Conservation (phyloP, 805 yeast species). For the Starmerella scarabaei region DNA sequence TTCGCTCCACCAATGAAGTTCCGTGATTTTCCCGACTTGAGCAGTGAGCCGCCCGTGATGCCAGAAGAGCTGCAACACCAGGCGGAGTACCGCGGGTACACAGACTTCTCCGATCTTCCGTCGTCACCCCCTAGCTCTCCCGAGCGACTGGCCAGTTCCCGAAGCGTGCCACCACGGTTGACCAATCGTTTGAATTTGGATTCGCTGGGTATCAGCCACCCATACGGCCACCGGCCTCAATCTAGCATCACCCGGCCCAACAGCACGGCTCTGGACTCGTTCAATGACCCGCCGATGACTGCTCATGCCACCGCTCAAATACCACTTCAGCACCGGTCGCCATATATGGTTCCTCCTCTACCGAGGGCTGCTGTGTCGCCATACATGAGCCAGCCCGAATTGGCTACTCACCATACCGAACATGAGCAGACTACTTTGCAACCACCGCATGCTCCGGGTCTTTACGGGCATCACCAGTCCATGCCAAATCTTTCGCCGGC, state of each 20-base stretch:
- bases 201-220: conserved; percentile 15
- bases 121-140: conserved; percentile 22
- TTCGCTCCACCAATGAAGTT: not conserved
- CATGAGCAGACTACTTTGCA: not conserved
- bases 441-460: not conserved
- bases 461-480: not conserved
- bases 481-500: conserved; percentile 15
- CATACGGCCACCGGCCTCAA: conserved; percentile 5
- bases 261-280: not conserved
- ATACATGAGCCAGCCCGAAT: not conserved
- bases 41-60: not conserved
- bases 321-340: not conserved
- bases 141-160: conserved; percentile 1
- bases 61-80: not conserved
- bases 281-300: not conserved
- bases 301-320: no score
- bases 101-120: conserved; percentile 13
- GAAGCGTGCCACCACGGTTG: not conserved
- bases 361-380: conserved; percentile 1
- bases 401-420: not conserved
- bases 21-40: not conserved
- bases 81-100: not conserved
- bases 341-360: not conserved
- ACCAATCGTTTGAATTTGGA: conserved; percentile 13
- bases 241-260: conserved; percentile 7